Base-by-base conservation (phyloP, 176 grass and related monocot species). In the Pharus latifolius region DNA sequence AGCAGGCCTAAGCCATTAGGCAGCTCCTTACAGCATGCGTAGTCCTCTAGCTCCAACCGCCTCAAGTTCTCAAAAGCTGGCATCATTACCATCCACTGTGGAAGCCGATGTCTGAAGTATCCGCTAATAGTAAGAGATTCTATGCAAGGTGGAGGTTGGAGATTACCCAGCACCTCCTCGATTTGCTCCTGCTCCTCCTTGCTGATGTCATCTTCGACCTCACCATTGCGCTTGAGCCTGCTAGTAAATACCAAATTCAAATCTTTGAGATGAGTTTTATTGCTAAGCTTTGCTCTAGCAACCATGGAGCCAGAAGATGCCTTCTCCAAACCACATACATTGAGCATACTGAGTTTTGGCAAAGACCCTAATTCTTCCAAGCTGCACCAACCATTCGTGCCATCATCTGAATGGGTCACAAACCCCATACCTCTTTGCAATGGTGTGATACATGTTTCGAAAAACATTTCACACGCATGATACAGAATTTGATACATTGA, bases 131-230 rank as follows among this genome's bases (percentile, higher is more conserved):
- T 0, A 16, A 80, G 67, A 16, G 7, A 2, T 11, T 40, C 59
- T 23, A 73, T 17, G 38, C 29, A 45, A 8, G 49, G 20, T 10
- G 78, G 68, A 26, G 68, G 68, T 25, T 49, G 49, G 14, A 81
- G 34, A 46, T 73, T 49, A 53, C 73, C 60, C 7, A 73, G 43
- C 5, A 81, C 57, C 59, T 49, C 45, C 58, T 63, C 72, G 12
- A 52, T 52, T 27, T 12, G 45, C 56, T 24, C 4, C 24, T 56
- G 10, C 20, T 72, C 54, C 31, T 30, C 65, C 45, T 70, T 24
- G 7, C 10, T n/a, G 18, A 12, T 34, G 7, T 68, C 75, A 35
- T 37, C 20, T 58, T 60, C 20, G 13, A 19, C 5, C 28, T 17
- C 35, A 3, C 49, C 12, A 6, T 13, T 27, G 23, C 37, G 17